Conservation (phyloP, 75 land plant species). For the Isoetes taiwanensis region DNA sequence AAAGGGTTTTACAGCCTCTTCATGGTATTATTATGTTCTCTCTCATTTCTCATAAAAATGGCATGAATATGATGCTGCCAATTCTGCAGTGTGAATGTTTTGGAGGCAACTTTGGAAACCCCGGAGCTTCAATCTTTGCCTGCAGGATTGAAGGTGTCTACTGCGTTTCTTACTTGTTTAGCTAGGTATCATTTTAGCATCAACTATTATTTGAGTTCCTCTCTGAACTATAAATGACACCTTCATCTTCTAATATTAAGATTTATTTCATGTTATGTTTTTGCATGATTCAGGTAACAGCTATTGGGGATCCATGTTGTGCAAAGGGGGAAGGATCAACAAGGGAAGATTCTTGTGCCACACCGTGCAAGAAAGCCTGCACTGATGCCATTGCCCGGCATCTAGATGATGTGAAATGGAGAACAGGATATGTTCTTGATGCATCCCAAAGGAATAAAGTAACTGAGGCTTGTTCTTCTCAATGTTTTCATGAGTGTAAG, state of each 20-base stretch:
- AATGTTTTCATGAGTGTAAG: constrained; percentile 32
- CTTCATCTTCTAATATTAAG: background rate
- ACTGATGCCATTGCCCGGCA: constrained; percentile 21
- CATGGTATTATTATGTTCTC: constrained; percentile 18
- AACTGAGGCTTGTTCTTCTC: constrained; percentile 14
- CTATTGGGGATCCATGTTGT: constrained; percentile 22
- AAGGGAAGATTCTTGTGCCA: constrained; percentile 23
- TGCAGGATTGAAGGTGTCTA: constrained; percentile 22
- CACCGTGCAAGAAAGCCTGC: constrained; percentile 22
- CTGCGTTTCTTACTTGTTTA: no score
- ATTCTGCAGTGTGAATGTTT: constrained; percentile 27
- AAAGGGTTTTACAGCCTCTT: constrained; percentile 29
- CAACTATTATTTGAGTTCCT: no score
- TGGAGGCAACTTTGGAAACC: constrained; percentile 28
- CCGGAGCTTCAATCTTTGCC: constrained; percentile 27
- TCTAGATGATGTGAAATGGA: constrained; percentile 16
- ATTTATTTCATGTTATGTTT: background rate
- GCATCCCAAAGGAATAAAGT: constrained; percentile 16
- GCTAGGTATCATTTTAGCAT: no score
- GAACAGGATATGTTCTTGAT: constrained; percentile 28
- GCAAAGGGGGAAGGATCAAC: constrained; percentile 29
- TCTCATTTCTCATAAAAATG: no score
- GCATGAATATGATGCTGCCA: no score
- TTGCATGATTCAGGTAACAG: constrained; percentile 11
- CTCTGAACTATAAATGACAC: no score